These are phyloP conservation scores for Batkoa obscura DNA, from an alignment of 371 early-diverging fungal species.

Conservation along the genomic window DNA sequence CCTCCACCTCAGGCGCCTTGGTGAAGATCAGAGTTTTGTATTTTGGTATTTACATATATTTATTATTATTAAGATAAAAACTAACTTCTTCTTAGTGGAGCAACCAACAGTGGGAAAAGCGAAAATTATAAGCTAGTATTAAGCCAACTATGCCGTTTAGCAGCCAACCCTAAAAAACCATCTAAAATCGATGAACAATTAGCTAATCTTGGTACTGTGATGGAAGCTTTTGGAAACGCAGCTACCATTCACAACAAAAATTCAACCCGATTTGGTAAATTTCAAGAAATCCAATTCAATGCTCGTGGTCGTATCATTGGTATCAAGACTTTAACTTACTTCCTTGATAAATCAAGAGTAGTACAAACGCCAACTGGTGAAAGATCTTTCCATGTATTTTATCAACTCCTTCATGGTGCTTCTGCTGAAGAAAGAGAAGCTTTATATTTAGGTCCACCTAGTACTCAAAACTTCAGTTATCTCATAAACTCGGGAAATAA, in stretches of 20 bases:
- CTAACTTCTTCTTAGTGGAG: background rate
- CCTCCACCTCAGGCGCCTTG: constrained; percentile 62
- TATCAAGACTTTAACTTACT: constrained; percentile 38
- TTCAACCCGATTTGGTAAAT: constrained; percentile 55
- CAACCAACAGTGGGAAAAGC: background rate
- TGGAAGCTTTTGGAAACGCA: constrained; percentile 66
- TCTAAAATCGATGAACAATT: background rate
- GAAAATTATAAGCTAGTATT: background rate
- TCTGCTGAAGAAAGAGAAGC: constrained; percentile 16
- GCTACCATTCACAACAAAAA: constrained; percentile 42
- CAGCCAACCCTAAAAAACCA: background rate
- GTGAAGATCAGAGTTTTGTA: constrained; percentile 60
- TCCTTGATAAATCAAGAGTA: background rate
- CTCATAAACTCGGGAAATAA: constrained; percentile 16
- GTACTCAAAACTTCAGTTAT: constrained; percentile 9
- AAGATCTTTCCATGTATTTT: constrained; percentile 77
- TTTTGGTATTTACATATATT: constrained; percentile 25
- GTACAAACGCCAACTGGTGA: constrained; percentile 14
- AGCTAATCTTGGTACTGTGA: constrained; percentile 23
- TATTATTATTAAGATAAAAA: background rate
- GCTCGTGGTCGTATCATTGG: constrained; percentile 70
- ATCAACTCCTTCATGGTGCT: constrained; percentile 47
- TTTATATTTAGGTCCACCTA: constrained; percentile 5
- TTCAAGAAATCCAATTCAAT: constrained; percentile 71
- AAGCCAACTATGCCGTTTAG: background rate